These are phyloP conservation scores for Boletellus sp. DNA, from an alignment of 1,284 basidiomycete species.

Conservation along the genomic window DNA sequence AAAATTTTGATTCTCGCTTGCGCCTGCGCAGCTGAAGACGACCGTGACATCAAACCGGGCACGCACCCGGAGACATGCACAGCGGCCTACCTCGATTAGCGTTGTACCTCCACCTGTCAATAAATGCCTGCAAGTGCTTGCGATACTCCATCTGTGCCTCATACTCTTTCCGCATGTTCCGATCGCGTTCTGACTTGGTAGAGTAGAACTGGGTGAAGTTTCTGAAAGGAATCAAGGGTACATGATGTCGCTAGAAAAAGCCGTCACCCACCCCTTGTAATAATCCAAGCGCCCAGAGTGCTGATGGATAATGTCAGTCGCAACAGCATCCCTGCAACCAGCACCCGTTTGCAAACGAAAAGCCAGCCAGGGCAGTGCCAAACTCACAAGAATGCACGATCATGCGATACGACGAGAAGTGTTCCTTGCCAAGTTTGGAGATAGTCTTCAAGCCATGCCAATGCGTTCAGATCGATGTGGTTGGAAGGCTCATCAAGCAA, in stretches of 20 bases:
- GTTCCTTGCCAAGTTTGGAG: constrained; percentile 96
- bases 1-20: constrained; percentile 98
- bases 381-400: constrained; percentile 89
- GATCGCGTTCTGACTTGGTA: constrained; percentile 92
- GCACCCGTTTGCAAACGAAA: background rate
- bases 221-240: constrained; percentile 41
- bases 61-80: background rate
- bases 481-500: constrained; percentile 98
- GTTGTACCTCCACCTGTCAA: constrained; percentile 95
- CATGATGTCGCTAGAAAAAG: background rate
- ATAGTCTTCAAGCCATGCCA: constrained; percentile 92
- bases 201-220: constrained; percentile 99
- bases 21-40: constrained; percentile 75
- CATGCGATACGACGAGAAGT: constrained; percentile 96
- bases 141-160: constrained; percentile 95
- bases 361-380: background rate
- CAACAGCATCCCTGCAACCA: constrained; percentile 75
- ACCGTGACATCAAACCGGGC: constrained; percentile 1
- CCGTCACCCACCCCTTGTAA: constrained; percentile 68
- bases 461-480: constrained; percentile 84
- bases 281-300: constrained; percentile 95
- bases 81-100: constrained; percentile 68
- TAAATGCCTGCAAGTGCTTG: constrained; percentile 94
- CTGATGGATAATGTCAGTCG: constrained; percentile 95
- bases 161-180: constrained; percentile 90